phyloP scores from a whole-genome alignment of 257 asterid species.

The Solanum clarkiae region DNA sequence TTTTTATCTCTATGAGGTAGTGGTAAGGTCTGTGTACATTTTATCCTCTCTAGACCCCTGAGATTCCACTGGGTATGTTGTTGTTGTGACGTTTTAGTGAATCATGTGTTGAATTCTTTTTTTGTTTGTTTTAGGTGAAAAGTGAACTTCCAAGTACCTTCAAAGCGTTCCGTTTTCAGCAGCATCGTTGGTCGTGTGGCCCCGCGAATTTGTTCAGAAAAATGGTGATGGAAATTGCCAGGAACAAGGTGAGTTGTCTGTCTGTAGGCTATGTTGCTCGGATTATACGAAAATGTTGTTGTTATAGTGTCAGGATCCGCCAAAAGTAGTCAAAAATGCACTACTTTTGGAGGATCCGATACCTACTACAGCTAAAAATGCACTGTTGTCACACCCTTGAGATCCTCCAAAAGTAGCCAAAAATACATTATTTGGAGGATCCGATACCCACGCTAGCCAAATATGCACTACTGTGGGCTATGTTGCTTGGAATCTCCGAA shows the following conservation, averaged over 20 bases:
- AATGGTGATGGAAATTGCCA: constrained; percentile 74
- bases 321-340: neutral
- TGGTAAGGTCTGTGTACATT: too few species aligned
- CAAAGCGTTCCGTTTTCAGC: constrained; percentile 92
- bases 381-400: neutral
- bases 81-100: neutral
- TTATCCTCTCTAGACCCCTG: too few species aligned
- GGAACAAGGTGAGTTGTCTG: constrained; percentile 50
- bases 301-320: neutral
- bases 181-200: constrained; percentile 97
- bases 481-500: neutral
- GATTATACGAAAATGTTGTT: neutral
- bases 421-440: neutral
- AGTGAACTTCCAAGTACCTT: constrained; percentile 96
- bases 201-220: constrained; percentile 91
- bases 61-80: too few species aligned
- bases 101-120: neutral
- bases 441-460: neutral
- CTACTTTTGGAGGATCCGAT: neutral
- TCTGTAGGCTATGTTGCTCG: neutral
- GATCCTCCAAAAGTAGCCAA: neutral
- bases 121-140: constrained; percentile 31
- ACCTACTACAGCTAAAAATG: neutral
- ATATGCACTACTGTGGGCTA: neutral
- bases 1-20: too few species aligned